Base-by-base conservation (phyloP, 2,329 filamentous ascomycete species). In the Endoconidiophora laricicola region DNA sequence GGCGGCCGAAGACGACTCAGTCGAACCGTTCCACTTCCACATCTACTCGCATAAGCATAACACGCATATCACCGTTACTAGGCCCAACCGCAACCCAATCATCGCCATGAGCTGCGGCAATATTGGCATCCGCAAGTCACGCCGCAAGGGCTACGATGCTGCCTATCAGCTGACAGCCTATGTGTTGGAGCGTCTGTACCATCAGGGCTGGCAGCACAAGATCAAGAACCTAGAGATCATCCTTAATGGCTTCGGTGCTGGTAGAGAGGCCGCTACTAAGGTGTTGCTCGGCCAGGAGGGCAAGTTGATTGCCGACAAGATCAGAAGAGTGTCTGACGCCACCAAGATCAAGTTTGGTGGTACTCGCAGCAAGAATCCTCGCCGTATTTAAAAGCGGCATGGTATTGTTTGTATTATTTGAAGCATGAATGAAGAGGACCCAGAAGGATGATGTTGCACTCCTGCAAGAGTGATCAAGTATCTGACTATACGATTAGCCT, bases 261-360 rank as follows among this genome's bases (percentile, higher is more conserved):
- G 91, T 1, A 74, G 93, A 58, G 88, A 96, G 59, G 91, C 91
- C 1, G 83, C 87, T 48, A 80, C 80, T 49, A 98, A 96, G 73
- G 84, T 88, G 4, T 67, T 98, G 52, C 68, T 98, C 65, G 88
- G 90, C 36, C 79, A 73, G 20, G 90, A 98, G 64, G 91, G 91
- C 52, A 79, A 77, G 61, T 64, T 78, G 58, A 66, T 96, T 56
- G 76, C 86, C 57, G 69, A 74, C 29, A 79, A 83, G 68, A 83
- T 98, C 56, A 70, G 78, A 40, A 80, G 79, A 58, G 83, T 98
- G 54, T 79, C 84, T 29, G 91, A 98, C 67, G 73, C 78, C 39
- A 96, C 90, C 50, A 83, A 83, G 60, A 66, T 96, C 65, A 98
- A 98, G 72, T 94, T 96, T 71, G 91, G 88, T 67, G 93, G 91